Conservation (phyloP, 2,329 filamentous ascomycete genomes). For the Penicillium verrucosum region DNA sequence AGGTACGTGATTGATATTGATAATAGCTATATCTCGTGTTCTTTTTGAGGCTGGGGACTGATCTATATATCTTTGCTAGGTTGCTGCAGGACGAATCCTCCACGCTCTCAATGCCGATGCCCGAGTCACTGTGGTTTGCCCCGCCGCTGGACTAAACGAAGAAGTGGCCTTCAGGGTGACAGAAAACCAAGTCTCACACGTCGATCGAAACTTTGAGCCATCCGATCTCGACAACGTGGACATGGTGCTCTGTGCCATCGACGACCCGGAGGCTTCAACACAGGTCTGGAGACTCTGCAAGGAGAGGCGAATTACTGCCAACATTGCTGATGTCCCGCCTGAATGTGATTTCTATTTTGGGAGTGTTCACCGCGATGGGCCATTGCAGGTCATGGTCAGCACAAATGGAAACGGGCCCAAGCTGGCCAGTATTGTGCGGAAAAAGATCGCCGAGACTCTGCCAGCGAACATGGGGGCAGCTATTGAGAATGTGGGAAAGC, state of each 20-base stretch:
- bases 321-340: conserved; percentile 93
- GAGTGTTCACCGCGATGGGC: conserved; percentile 89
- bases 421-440: conserved; percentile 79
- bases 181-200: conserved; percentile 70
- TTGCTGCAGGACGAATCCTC: conserved; percentile 89
- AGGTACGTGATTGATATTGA: conserved; percentile 57
- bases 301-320: conserved; percentile 75
- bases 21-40: conserved; percentile 11
- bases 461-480: conserved; percentile 79
- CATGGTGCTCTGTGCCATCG: conserved; percentile 91
- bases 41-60: conserved; percentile 9
- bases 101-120: conserved; percentile 95
- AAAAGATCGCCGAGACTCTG: conserved; percentile 72
- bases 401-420: conserved; percentile 96
- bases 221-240: conserved; percentile 76
- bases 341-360: conserved; percentile 99
- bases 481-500: conserved; percentile 75
- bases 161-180: conserved; percentile 82
- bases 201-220: conserved; percentile 80
- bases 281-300: conserved; percentile 93
- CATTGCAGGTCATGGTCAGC: conserved; percentile 96
- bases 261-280: conserved; percentile 87
- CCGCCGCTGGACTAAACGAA: conserved; percentile 73
- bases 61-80: conserved; percentile 54
- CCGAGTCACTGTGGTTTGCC: conserved; percentile 79